These are phyloP conservation scores for Colletotrichum truncatum DNA, from an alignment of 2,329 filamentous ascomycete species.

Conservation along the genomic window DNA sequence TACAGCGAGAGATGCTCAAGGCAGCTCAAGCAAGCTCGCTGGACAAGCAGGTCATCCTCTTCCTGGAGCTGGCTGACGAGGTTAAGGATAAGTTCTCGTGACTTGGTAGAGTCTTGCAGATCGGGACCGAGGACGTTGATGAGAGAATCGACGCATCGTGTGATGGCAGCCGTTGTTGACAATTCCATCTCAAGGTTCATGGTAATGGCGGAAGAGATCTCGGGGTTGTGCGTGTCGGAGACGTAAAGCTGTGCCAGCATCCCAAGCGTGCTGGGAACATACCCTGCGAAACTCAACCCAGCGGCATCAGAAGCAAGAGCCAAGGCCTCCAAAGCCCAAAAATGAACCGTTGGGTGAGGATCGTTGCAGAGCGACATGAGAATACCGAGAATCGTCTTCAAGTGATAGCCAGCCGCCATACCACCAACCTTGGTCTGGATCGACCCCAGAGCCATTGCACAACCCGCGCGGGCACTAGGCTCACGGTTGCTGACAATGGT, in stretches of 20 bases:
- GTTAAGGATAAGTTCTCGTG: constrained; percentile 90
- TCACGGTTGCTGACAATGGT: constrained; percentile 95
- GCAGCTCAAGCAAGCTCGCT: constrained; percentile 82
- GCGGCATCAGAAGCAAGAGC: constrained; percentile 90
- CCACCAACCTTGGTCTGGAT: constrained; percentile 96
- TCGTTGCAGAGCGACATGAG: constrained; percentile 98
- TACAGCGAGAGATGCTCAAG: constrained; percentile 93
- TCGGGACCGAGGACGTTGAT: constrained; percentile 97
- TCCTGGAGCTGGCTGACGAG: constrained; percentile 84
- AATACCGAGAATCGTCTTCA: constrained; percentile 97
- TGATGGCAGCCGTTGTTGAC: constrained; percentile 83
- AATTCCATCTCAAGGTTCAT: constrained; percentile 92
- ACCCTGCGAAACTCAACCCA: constrained; percentile 89
- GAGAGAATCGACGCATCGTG: constrained; percentile 90
- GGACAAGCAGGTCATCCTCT: constrained; percentile 69
- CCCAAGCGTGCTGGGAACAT: constrained; percentile 88
- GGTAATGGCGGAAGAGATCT: constrained; percentile 80
- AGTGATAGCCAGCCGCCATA: constrained; percentile 95
- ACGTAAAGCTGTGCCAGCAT: constrained; percentile 95
- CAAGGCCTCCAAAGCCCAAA: constrained; percentile 92
- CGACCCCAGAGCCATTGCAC: constrained; percentile 89
- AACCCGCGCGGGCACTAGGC: constrained; percentile 91
- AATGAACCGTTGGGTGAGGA: constrained; percentile 93
- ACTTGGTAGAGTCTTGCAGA: constrained; percentile 89
- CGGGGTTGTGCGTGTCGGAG: constrained; percentile 88